Evolutionary conservation across 164 flowering plant genomes (phyloP), one percentile per base, ranked within the genome.

Genomic region (Berberis thunbergii): DNA sequence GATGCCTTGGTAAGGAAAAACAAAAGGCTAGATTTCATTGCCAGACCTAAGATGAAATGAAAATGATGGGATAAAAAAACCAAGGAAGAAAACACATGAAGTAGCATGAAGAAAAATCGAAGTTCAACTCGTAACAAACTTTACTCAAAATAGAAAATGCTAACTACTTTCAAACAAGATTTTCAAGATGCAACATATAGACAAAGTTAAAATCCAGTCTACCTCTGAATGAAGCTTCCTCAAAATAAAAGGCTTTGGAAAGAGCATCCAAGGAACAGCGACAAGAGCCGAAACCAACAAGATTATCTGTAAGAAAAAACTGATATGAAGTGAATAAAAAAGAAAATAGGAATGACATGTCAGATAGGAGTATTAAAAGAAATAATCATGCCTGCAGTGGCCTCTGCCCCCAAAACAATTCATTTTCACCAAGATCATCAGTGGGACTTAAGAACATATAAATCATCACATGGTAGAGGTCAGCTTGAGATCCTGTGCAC

Each of bases 201-300:
- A 26, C 26, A 4, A 45, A 56, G 42, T 60, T 7, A 44, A 57
- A 42, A 61, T 52, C 64, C 46, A 45, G 3, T 43, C 2, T 80
- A 87, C 95, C 97, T 91, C 96, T 3, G 73, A 62, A 64, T 89
- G 84, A 64, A 65, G 84, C 74, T 77, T 87, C 73, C 76, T 89
- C 80, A 89, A 80, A 69, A 89, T 87, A 69, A 91, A 84, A 65
- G 97, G 96, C 72, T 91, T 91, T 41, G 97, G 97, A 68, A 91
- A 87, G 63, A 91, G 94, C 97, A 91, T 91, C 97, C 97, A 91
- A 60, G 97, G 97, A 76, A 91, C 97, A 62, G 97, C 88, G 74
- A 91, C 67, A 57, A 88, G 42, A 63, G 97, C 97, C 64, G 71
- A 63, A 63, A 91, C 75, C 79, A 91, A 74, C 80, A 91, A 75